A percentile compares a stretch with the other conserved stretches of the same genome.
Conservation (phyloP, 2,329 filamentous ascomycete genomes). For the Pyrenophora tritici-repentis region DNA sequence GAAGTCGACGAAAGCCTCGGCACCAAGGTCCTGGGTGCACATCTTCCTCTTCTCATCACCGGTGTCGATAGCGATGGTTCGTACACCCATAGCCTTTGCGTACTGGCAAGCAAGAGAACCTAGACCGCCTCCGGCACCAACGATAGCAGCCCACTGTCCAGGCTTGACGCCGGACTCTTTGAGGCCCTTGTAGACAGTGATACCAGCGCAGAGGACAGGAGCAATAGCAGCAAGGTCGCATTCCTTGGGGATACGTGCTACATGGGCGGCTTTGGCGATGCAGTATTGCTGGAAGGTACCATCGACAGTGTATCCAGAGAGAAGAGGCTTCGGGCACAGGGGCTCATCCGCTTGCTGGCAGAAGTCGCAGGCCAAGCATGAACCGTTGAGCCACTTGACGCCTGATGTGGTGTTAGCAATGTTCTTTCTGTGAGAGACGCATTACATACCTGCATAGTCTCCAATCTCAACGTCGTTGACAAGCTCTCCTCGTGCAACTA, state of each 20-base stretch:
- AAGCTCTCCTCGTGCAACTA: conserved; percentile 78
- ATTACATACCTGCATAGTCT: conserved; percentile 66
- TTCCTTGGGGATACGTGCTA: conserved; percentile 79
- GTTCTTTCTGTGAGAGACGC: neutral
- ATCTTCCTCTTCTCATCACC: conserved; percentile 80
- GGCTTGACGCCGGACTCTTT: conserved; percentile 79
- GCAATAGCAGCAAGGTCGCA: conserved; percentile 76
- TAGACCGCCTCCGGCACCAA: conserved; percentile 84
- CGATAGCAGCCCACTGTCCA: conserved; percentile 80
- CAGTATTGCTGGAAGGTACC: conserved; percentile 93
- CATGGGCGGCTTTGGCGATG: conserved; percentile 83
- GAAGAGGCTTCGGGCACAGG: conserved; percentile 73
- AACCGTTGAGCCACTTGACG: conserved; percentile 90
- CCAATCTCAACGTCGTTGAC: conserved; percentile 77
- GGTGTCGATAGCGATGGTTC: conserved; percentile 79
- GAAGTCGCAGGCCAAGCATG: conserved; percentile 81
- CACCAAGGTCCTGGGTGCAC: conserved; percentile 69
- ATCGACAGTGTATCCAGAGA: conserved; percentile 92
- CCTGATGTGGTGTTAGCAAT: conserved; percentile 42
- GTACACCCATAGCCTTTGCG: conserved; percentile 86
- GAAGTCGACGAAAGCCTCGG: conserved; percentile 80
- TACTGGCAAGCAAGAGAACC: conserved; percentile 83
- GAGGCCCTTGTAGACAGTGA: conserved; percentile 89
- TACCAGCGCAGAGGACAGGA: conserved; percentile 81
- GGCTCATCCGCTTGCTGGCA: conserved; percentile 82